Base-by-base conservation (phyloP, 768 basidiomycete genomes). In the Tubosaeta sp. region DNA sequence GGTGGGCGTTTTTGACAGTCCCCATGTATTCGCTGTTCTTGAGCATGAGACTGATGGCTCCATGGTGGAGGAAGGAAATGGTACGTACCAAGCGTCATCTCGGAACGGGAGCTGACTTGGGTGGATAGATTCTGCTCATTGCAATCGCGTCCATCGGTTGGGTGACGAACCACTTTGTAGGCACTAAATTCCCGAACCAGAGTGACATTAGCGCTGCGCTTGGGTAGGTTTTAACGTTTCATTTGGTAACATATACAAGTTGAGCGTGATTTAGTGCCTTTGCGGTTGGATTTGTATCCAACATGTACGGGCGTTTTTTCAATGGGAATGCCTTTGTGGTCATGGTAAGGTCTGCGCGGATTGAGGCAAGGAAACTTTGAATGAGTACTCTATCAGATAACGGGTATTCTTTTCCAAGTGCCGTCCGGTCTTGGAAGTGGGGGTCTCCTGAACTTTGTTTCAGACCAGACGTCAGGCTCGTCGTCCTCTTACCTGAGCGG, bases 351-450 rank as follows among this genome's bases (percentile, higher is more conserved):
- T 26, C 34, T 33, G 4, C 13, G 7, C 16, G 13, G 12, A 37
- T 29, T 13, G 26, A 39, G 34, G 12, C 37, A 19, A 25, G 45
- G 43, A 22, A 26, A 16, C 16, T 31, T 42, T 17, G 33, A 49
- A 43, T 29, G 16, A 25, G 44, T 26, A 12, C 1, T n/a, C 13
- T 26, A 33, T 27, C 46, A 72, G 77, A 84, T 88, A 56, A 88
- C 86, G 0, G 89, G 86, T 22, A 87, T 93, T 44, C 74, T 92
- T 14, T 88, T 92, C 72, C 91, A 93, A 70, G 77, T 93, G 1
- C 91, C 90, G 0, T 88, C 86, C 8, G 91, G 90, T 35, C 77
- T 93, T 11, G 82, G 85, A 8, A 88, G 82, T 41, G 88, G 88
- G 11, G 91, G 91, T 29, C 79, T 93, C 7, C 76, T 94, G 55